Evolutionary conservation across 129 eudicot genomes (phyloP).

Genomic region (Pittosporum tobira): DNA sequence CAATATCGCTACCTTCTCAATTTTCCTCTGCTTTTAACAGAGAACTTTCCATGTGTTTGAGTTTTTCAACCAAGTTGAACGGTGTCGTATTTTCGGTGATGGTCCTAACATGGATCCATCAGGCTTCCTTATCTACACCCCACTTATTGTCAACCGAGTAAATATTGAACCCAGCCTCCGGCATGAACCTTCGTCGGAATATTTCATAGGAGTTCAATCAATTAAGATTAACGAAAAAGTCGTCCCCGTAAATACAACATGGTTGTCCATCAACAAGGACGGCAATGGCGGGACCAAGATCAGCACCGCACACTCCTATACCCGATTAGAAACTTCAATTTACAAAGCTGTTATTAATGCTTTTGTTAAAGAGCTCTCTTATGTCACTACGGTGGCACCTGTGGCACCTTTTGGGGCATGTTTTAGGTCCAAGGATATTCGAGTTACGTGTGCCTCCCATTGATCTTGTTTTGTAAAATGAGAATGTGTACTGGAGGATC

Average conservation of each 20-base stretch:
- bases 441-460: too few relatives aligned
- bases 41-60: constrained; percentile 33
- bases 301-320: constrained; percentile 14
- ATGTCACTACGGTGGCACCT: background rate
- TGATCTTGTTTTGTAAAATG: constrained; percentile 12
- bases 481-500: constrained; percentile 25
- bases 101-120: constrained; percentile 22
- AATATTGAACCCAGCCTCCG: background rate
- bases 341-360: too few relatives aligned
- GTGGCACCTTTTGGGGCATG: constrained; percentile 14
- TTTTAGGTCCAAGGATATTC: too few relatives aligned
- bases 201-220: constrained; percentile 18
- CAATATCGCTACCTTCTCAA: constrained; percentile 29
- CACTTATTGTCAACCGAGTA: constrained; percentile 13
- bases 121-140: constrained; percentile 29
- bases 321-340: constrained; percentile 8
- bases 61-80: constrained; percentile 19
- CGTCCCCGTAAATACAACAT: constrained; percentile 12
- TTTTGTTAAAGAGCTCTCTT: background rate
- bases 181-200: constrained; percentile 9
- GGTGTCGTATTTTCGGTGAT: constrained; percentile 38
- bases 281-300: constrained; percentile 25
- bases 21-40: constrained; percentile 26
- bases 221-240: constrained; percentile 2
- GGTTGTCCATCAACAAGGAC: constrained; percentile 7